Conservation (phyloP, 164 flowering plant species). For the Echeveria elegans region DNA sequence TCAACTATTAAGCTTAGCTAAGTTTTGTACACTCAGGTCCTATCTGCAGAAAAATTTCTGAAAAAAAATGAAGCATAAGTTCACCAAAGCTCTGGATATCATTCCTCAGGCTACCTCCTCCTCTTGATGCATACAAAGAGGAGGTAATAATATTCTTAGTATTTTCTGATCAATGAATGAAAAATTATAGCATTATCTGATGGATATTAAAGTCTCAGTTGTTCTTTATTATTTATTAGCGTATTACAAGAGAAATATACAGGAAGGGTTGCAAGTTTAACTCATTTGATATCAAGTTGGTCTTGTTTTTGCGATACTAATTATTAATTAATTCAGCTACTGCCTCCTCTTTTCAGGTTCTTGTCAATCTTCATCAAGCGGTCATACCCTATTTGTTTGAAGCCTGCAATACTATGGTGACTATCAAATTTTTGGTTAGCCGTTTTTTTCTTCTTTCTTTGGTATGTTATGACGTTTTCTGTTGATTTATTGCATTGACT, state of each 20-base stretch:
- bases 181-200: no score
- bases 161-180: no score
- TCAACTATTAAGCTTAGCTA: background rate
- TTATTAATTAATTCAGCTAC: no score
- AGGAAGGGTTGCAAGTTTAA: no score
- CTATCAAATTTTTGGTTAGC: background rate
- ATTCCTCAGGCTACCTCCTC: conserved; percentile 73
- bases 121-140: conserved; percentile 88
- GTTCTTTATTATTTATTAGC: no score
- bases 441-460: background rate
- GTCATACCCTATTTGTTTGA: conserved; percentile 76
- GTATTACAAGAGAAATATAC: no score
- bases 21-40: conserved; percentile 26
- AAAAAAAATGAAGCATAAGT: conserved; percentile 73
- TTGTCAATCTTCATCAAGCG: conserved; percentile 56
- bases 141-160: no score
- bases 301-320: no score
- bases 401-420: conserved; percentile 77
- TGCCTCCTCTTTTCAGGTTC: conserved; percentile 52
- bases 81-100: conserved; percentile 84
- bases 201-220: no score
- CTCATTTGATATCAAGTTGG: no score
- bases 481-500: conserved; percentile 57
- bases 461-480: background rate
- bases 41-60: conserved; percentile 29